Base-by-base conservation (phyloP, 495 filamentous ascomycete genomes). In the Thermochaetoides thermophila region DNA sequence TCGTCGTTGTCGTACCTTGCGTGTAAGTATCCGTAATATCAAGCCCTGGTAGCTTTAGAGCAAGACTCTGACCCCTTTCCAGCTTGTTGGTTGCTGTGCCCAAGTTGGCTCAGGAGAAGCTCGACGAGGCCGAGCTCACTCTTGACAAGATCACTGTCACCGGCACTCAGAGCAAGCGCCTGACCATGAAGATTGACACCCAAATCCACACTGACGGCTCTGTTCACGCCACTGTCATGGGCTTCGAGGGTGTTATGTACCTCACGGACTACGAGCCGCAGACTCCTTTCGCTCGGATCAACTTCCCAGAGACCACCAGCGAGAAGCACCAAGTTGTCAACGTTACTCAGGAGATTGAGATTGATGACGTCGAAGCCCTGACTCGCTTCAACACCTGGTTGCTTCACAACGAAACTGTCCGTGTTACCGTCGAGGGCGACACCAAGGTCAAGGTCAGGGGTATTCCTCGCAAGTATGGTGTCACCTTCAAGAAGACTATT, bases 41-140 rank as follows among this genome's bases (percentile, higher is more conserved):
- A n/a, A n/a, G n/a, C 17, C 9, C 11, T 21, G 11, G n/a, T 7
- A 5, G 15, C 37, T 6, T n/a, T 49, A n/a, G n/a, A n/a, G n/a
- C n/a, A n/a, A n/a, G n/a, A n/a, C n/a, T n/a, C n/a, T n/a, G n/a
- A n/a, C n/a, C n/a, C n/a, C n/a, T n/a, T n/a, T n/a, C n/a, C n/a
- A 87, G 81, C 25, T 52, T 84, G 31, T 76, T 77, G 41, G 79
- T 84, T 37, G 80, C 53, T 4, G 75, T 81, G 26, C 81, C 80
- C 31, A 66, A 69, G 33, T 80, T 82, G 35, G 78, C 80, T 15
- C 79, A 85, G 50, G 23, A 57, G 28, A 73, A 73, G 48, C 63
- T 85, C 38, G 68, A 81, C 43, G 53, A 70, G 14, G 74, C 81
- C 13, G 66, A 60, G 11, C 61, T 85, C 27, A 59, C 61, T 16